Evolutionary conservation across 2,329 filamentous ascomycete species (phyloP), one percentile per base, ranked within the genome.

Genomic region (Calonectria hongkongensis): DNA sequence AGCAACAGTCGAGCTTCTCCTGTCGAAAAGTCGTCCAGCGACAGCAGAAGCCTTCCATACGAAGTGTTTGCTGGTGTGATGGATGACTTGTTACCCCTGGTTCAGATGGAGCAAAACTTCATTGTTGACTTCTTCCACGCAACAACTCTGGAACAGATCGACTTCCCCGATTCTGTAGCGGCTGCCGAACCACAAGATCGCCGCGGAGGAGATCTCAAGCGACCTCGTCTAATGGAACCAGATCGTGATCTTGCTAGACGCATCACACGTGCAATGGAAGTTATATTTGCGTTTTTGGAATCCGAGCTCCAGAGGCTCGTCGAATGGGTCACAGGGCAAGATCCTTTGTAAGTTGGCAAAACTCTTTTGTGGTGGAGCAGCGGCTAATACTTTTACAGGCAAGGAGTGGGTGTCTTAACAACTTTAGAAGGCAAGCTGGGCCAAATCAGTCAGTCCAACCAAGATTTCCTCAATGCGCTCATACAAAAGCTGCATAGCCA

Each of bases 101-200:
- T 98, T 71, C 93, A 95, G 78, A 96, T 96, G 83, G 97, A 99
- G 84, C 96, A 99, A 83, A 98, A 98, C 82, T 99, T 98, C 81
- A 88, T 98, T 62, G 92, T 98, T n/a, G 95, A 98, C 78, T 97
- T 98, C 83, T 98, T 98, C 89, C 96, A 98, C 79, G 92, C 97
- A 30, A 94, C 94, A n/a, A 97, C 95, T 2, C 88, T 96, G 33
- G 93, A 95, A 79, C 93, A 92, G 43, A 85, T 90, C 18, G 96
- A 98, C 81, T 98, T 98, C 81, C 89, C 94, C 1, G 97, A 98
- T 76, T 90, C 93, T 3, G 93, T 98, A 21, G 88, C 90, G 25
- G 88, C 90, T 2, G 88, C 88, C 2, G 86, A 89, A 28, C 95
- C 95, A 8, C 90, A 92, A 50, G 88, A 92, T 45, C 91, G 96